These are phyloP conservation scores for Centrapalus pauciflorus DNA, from an alignment of 129 eudicot species.

Conservation along the genomic window DNA sequence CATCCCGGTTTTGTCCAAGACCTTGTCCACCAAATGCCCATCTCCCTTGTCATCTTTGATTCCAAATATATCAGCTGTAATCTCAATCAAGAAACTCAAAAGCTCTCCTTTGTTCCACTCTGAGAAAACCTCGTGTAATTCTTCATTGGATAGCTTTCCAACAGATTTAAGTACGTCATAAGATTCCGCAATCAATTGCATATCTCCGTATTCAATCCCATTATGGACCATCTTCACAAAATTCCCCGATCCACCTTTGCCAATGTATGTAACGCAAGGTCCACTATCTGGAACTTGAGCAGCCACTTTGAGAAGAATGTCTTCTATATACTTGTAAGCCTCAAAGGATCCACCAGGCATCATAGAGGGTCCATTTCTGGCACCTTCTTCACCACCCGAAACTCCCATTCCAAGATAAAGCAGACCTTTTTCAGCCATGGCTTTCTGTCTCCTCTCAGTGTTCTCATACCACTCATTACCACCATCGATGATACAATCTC, in stretches of 20 bases:
- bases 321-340: conserved; percentile 64
- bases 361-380: conserved; percentile 60
- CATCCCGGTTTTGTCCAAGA: conserved; percentile 40
- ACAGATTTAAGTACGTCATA: conserved; percentile 70
- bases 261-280: conserved; percentile 65
- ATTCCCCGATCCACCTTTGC: conserved; percentile 66
- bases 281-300: conserved; percentile 71
- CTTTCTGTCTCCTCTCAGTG: conserved; percentile 71
- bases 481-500: conserved; percentile 67
- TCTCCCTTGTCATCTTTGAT: conserved; percentile 60
- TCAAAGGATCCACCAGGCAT: conserved; percentile 76
- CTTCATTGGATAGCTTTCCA: conserved; percentile 63
- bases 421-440: conserved; percentile 48
- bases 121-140: conserved; percentile 46
- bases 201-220: conserved; percentile 70
- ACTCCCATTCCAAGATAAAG: conserved; percentile 78
- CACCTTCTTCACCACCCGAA: conserved; percentile 81
- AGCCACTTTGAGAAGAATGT: conserved; percentile 61
- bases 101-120: conserved; percentile 78
- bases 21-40: conserved; percentile 55
- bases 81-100: conserved; percentile 54
- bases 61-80: conserved; percentile 62
- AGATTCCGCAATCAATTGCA: conserved; percentile 70
- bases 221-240: conserved; percentile 70
- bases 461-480: conserved; percentile 81